Evolutionary conservation across 805 yeast genomes (phyloP).

Genomic region (Metschnikowia dekortorum): DNA sequence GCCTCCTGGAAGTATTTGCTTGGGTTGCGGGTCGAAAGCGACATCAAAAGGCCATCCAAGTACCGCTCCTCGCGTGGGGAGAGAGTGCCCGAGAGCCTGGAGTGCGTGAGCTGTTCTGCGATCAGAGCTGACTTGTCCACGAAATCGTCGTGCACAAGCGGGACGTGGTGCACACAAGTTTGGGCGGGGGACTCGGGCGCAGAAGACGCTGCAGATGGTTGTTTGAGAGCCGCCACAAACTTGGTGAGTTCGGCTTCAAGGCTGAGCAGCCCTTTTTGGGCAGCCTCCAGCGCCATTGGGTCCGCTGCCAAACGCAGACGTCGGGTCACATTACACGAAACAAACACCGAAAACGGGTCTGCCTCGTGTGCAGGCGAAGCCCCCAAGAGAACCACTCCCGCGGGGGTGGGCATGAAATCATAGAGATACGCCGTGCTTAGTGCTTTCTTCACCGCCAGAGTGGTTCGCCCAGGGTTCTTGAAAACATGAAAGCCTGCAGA

Average conservation of each 20-base stretch:
- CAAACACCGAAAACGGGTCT: constrained; percentile 4
- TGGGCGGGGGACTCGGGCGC: not conserved
- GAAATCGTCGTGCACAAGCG: constrained; percentile 25
- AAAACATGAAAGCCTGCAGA: constrained; percentile 30
- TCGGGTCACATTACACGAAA: constrained; percentile 10
- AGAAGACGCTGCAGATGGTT: too few species aligned
- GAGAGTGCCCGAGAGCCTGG: constrained; percentile 8
- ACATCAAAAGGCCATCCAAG: constrained; percentile 12
- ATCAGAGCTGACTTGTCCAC: constrained; percentile 19
- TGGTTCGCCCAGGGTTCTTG: constrained; percentile 29
- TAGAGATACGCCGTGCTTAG: constrained; percentile 38
- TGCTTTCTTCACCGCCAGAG: constrained; percentile 22
- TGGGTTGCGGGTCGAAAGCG: constrained; percentile 11
- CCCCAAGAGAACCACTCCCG: constrained; percentile 26
- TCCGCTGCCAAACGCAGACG: constrained; percentile 9
- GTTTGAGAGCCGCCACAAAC: constrained; percentile 16
- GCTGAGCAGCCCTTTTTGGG: not conserved
- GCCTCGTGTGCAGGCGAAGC: not conserved
- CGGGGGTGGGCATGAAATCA: constrained; percentile 40
- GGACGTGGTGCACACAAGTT: constrained; percentile 17
- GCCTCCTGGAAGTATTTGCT: constrained; percentile 44
- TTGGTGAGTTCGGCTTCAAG: constrained; percentile 14
- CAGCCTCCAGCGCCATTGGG: constrained; percentile 6
- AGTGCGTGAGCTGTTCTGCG: constrained; percentile 5
- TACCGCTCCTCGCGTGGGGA: constrained; percentile 8